These are phyloP conservation scores for Pelargonium nanum DNA, from an alignment of 345 rosid genomes.

Conservation along the genomic window DNA sequence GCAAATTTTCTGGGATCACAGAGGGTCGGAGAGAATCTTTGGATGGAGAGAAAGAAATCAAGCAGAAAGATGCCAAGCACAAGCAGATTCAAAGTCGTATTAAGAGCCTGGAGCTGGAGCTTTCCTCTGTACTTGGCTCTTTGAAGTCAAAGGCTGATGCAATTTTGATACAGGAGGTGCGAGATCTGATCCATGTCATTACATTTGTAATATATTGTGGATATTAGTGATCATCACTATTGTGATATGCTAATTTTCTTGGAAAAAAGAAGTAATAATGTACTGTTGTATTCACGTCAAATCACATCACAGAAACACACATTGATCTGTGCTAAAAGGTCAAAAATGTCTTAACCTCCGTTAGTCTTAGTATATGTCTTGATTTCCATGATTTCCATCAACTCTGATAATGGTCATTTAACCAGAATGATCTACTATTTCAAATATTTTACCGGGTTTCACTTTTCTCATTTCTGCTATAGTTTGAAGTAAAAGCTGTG, in stretches of 20 bases:
- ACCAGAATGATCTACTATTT: too few relatives aligned
- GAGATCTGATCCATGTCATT: slow-evolving; percentile 10
- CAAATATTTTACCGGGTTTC: too few relatives aligned
- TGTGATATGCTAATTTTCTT: not conserved
- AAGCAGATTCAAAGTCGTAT: slow-evolving; percentile 47
- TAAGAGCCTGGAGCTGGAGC: slow-evolving; percentile 61
- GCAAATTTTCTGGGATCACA: slow-evolving; percentile 21
- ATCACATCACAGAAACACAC: too few relatives aligned
- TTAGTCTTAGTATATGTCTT: not conserved
- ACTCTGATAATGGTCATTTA: too few relatives aligned
- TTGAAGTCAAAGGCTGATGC: slow-evolving; percentile 43
- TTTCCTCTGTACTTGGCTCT: slow-evolving; percentile 54
- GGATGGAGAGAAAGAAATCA: slow-evolving; percentile 20
- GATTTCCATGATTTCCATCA: too few relatives aligned
- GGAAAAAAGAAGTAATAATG: not conserved
- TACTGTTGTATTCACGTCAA: not conserved
- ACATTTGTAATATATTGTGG: not conserved
- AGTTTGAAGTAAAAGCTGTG: too few relatives aligned
- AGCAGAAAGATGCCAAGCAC: slow-evolving; percentile 19
- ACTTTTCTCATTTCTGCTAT: too few relatives aligned
- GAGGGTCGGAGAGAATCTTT: slow-evolving; percentile 19
- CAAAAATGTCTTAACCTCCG: not conserved
- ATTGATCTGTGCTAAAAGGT: too few relatives aligned
- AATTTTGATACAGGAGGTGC: slow-evolving; percentile 33
- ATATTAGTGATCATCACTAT: too few relatives aligned